phyloP scores from a whole-genome alignment of 1,284 basidiomycete species.

The Cryptococcus sp. region DNA sequence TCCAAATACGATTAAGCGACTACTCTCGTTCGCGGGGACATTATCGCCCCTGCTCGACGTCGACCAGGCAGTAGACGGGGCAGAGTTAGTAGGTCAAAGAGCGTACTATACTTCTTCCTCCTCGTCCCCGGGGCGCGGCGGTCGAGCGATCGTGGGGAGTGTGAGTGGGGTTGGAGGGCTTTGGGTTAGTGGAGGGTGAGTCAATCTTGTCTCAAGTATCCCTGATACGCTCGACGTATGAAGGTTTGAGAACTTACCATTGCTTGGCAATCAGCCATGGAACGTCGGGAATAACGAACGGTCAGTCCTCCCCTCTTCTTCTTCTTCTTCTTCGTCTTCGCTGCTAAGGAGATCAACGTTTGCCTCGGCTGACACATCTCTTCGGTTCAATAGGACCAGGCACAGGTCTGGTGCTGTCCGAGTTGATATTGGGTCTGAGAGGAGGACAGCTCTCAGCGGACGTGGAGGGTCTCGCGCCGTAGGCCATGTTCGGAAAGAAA shows the following conservation, averaged over 20 bases:
- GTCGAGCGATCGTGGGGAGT: constrained; percentile 54
- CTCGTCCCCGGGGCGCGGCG: constrained; percentile 15
- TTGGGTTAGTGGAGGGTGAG: constrained; percentile 48
- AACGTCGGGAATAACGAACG: neutral
- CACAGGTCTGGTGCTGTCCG: constrained; percentile 56
- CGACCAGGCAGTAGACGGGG: too few species aligned
- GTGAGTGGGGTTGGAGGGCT: constrained; percentile 43
- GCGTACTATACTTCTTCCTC: constrained; percentile 37
- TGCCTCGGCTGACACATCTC: constrained; percentile 5
- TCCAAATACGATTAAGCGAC: constrained; percentile 38
- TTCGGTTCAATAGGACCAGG: constrained; percentile 45
- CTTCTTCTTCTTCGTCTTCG: neutral
- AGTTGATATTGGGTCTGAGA: constrained; percentile 54
- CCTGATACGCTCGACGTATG: neutral
- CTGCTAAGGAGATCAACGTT: neutral
- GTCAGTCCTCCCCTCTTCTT: neutral
- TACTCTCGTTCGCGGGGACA: constrained; percentile 51
- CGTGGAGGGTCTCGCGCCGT: constrained; percentile 49
- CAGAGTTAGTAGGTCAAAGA: too few species aligned
- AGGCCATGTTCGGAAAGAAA: neutral
- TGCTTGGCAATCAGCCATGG: too few species aligned
- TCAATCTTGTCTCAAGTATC: neutral
- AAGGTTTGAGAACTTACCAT: neutral
- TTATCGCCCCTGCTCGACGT: constrained; percentile 28
- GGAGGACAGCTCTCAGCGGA: constrained; percentile 49